These are phyloP conservation scores for Arthrobotrys musiformis DNA, from an alignment of 2,329 filamentous ascomycete species.

Conservation along the genomic window DNA sequence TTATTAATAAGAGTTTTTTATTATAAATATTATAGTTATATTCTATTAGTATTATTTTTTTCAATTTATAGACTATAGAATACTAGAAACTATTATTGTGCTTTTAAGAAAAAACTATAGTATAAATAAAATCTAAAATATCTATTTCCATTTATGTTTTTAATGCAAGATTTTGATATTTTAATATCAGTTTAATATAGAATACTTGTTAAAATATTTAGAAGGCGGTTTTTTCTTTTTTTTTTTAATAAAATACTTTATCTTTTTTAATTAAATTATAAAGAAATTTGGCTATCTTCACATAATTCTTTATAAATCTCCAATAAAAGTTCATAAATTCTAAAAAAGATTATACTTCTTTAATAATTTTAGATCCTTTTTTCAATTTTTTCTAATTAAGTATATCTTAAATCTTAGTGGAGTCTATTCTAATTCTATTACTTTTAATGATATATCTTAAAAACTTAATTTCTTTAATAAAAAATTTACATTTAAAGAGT, in stretches of 20 bases:
- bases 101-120: too few relatives aligned
- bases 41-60: too few relatives aligned
- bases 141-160: background rate
- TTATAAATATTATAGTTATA: background rate
- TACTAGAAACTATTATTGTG: too few relatives aligned
- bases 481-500: too few relatives aligned
- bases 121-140: background rate
- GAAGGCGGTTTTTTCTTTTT: background rate
- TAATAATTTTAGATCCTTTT: background rate
- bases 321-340: background rate
- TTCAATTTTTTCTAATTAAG: background rate
- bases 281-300: background rate
- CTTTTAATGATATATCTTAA: too few relatives aligned
- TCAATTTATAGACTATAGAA: too few relatives aligned
- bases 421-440: background rate
- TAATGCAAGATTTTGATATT: background rate
- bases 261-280: background rate
- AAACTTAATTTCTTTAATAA: too few relatives aligned
- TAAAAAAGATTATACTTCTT: background rate
- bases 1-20: background rate
- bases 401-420: background rate
- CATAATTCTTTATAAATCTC: background rate
- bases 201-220: background rate
- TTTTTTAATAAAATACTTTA: background rate
- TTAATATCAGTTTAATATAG: background rate